Evolutionary conservation across 176 grass and related monocot species (phyloP).

Genomic region (Triticum urartu): DNA sequence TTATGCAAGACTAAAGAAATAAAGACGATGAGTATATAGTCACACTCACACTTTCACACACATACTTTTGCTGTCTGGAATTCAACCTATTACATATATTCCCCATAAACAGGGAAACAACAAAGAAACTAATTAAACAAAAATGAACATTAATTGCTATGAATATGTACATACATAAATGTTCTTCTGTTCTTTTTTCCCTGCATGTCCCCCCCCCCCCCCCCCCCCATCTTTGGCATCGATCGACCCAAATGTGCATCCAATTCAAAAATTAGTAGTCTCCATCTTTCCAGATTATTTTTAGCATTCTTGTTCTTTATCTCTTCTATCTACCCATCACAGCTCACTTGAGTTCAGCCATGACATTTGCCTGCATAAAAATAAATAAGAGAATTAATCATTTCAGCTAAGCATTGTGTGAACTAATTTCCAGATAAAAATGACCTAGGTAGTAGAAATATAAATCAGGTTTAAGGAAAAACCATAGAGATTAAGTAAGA

Average conservation of each 20-base stretch:
- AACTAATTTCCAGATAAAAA: background rate
- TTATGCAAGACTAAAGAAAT: background rate
- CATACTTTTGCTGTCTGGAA: constrained; percentile 9
- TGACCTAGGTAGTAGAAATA: no score
- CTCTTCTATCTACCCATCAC: background rate
- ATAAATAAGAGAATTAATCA: background rate
- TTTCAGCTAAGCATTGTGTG: background rate
- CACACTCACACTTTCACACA: constrained; percentile 1
- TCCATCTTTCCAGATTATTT: background rate
- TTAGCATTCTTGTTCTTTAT: background rate
- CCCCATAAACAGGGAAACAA: background rate
- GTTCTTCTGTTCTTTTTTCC: constrained; percentile 24
- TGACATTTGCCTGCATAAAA: constrained; percentile 57
- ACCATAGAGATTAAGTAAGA: background rate
- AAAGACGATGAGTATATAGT: background rate
- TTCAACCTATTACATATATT: constrained; percentile 24
- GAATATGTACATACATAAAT: constrained; percentile 32
- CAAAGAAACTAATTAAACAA: background rate
- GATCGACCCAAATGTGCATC: constrained; percentile 13
- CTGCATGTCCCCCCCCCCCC: background rate
- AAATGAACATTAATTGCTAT: constrained; percentile 19
- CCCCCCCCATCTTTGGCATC: background rate
- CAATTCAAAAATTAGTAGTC: constrained; percentile 26
- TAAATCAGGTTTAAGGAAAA: no score
- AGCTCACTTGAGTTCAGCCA: constrained; percentile 45